Percentiles rank a stretch among this genome's conserved stretches.
phyloP scores from a whole-genome alignment of 495 filamentous ascomycete species.

The Corynascus novoguineensis region DNA sequence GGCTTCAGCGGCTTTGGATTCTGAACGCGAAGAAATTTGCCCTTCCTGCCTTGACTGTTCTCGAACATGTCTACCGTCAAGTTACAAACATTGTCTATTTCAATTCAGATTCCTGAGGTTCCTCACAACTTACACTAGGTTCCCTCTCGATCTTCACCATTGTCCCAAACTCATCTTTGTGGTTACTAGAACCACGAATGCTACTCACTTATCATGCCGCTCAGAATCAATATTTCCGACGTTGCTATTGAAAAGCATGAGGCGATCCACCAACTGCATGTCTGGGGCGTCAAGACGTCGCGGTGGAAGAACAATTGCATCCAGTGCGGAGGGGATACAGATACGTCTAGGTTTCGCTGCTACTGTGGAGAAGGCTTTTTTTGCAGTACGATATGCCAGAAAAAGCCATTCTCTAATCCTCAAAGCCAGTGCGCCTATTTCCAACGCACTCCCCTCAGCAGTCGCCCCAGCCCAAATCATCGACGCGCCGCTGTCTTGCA shows the following conservation, averaged over 20 bases:
- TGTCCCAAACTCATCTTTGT: too few species aligned
- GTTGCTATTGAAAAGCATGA: background rate
- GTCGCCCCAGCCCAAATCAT: conserved; percentile 4
- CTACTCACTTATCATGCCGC: background rate
- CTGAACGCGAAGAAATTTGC: too few species aligned
- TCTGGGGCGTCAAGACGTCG: background rate
- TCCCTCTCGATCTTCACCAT: too few species aligned
- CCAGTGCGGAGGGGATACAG: background rate
- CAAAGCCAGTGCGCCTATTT: background rate
- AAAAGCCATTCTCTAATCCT: too few species aligned
- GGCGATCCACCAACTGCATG: background rate
- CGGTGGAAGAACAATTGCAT: background rate
- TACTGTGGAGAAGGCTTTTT: background rate
- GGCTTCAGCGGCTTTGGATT: too few species aligned
- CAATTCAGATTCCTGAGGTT: too few species aligned
- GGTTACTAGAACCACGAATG: background rate
- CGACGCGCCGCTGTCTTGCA: background rate
- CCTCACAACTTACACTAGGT: too few species aligned
- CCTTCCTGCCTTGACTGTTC: too few species aligned
- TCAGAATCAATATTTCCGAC: conserved; percentile 9
- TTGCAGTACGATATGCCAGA: background rate
- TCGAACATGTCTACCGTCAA: too few species aligned
- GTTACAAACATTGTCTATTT: too few species aligned
- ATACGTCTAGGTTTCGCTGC: background rate
- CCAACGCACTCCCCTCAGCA: background rate